Evolutionary conservation across 805 yeast genomes (phyloP).

Genomic region (Yamadazyma paraphyllophila): DNA sequence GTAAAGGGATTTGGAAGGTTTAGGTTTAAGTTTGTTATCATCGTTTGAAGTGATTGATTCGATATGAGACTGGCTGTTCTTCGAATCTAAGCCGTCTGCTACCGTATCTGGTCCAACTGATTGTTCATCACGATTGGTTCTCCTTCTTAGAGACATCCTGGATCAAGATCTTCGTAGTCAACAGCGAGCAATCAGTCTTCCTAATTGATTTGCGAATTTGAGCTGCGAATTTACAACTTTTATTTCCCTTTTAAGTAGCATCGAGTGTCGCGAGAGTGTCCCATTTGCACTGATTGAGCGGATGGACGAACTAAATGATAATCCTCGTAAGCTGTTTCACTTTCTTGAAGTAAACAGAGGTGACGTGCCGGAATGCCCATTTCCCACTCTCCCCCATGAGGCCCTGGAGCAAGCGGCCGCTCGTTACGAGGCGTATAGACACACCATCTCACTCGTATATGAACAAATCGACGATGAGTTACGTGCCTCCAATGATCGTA

Average conservation of each 20-base stretch:
- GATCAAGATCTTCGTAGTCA: too few species aligned
- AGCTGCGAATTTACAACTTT: too few species aligned
- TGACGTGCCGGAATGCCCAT: neutral
- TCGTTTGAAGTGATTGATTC: too few species aligned
- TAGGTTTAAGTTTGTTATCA: neutral
- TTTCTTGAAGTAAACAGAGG: constrained; percentile 9
- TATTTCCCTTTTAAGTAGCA: too few species aligned
- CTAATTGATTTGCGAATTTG: too few species aligned
- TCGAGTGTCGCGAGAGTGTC: neutral
- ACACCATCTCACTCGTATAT: neutral
- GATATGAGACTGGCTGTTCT: too few species aligned
- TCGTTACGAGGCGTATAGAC: neutral
- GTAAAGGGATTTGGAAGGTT: neutral
- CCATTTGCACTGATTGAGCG: neutral
- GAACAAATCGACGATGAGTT: constrained; percentile 1
- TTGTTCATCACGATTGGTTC: too few species aligned
- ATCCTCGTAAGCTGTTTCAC: constrained; percentile 36
- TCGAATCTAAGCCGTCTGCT: too few species aligned
- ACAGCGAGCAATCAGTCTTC: too few species aligned
- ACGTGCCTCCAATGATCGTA: constrained; percentile 19
- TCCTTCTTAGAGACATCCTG: too few species aligned
- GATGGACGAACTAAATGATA: constrained; percentile 14
- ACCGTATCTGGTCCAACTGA: too few species aligned
- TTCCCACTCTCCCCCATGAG: neutral
- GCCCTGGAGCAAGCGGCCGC: neutral